These are phyloP conservation scores for Paraglomus brasilianum DNA, from an alignment of 192 early-diverging fungal species.

Conservation along the genomic window DNA sequence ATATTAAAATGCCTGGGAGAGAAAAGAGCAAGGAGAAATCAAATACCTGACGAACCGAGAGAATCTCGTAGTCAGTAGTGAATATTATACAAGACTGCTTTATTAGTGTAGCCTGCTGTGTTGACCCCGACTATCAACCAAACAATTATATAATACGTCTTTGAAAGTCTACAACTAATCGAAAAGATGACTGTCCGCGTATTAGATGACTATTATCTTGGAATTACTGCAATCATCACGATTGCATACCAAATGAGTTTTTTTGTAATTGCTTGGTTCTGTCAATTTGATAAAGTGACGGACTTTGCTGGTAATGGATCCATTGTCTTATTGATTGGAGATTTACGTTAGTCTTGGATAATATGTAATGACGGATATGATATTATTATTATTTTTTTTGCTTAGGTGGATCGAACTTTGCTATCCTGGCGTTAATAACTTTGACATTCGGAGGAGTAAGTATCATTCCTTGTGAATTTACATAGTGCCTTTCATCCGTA, in stretches of 20 bases:
- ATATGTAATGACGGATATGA: too few species aligned
- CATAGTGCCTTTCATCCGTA: neutral
- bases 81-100: too few species aligned
- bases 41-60: too few species aligned
- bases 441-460: constrained; percentile 24
- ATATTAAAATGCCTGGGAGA: too few species aligned
- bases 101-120: too few species aligned
- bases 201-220: constrained; percentile 32
- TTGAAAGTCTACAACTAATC: too few species aligned
- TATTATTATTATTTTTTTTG: neutral
- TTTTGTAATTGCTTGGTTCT: constrained; percentile 10
- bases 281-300: constrained; percentile 30
- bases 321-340: neutral
- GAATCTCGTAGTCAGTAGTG: too few species aligned
- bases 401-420: constrained; percentile 28
- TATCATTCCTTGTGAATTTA: neutral
- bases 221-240: constrained; percentile 28
- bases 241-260: constrained; percentile 27
- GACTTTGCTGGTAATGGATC: constrained; percentile 28
- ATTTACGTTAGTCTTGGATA: too few species aligned
- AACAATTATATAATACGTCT: too few species aligned
- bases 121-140: too few species aligned
- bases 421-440: constrained; percentile 23
- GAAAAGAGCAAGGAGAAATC: too few species aligned
- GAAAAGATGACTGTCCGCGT: neutral